phyloP scores from a whole-genome alignment of 2,329 filamentous ascomycete genomes.

The Moelleriella libera region DNA sequence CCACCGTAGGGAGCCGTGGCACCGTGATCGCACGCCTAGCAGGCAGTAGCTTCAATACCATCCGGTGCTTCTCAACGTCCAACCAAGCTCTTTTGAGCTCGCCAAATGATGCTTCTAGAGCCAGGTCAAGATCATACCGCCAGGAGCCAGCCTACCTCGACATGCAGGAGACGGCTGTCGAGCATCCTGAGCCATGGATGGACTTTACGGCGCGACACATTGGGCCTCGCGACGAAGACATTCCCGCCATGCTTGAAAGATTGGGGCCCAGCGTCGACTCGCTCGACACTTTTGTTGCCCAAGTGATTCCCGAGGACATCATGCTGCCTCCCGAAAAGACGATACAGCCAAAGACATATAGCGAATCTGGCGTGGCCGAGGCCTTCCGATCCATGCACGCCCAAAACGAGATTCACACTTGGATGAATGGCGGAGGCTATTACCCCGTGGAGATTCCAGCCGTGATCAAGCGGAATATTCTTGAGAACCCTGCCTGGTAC shows the following conservation, averaged over 20 bases:
- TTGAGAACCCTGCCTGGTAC: conserved; percentile 94
- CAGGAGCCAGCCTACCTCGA: conserved; percentile 10
- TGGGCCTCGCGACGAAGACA: conserved; percentile 58
- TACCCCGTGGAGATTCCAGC: conserved; percentile 74
- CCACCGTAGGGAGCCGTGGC: conserved; percentile 5
- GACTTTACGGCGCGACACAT: conserved; percentile 72
- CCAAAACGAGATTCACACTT: conserved; percentile 31
- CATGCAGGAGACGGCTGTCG: conserved; percentile 9
- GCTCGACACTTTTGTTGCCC: conserved; percentile 69
- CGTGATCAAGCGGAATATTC: conserved; percentile 82
- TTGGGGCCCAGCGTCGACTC: conserved; percentile 60
- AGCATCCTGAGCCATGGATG: conserved; percentile 10
- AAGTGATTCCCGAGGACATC: conserved; percentile 73
- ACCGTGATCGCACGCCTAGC: conserved; percentile 1
- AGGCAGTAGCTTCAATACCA: conserved; percentile 4
- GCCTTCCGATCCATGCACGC: conserved; percentile 22
- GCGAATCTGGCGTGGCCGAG: conserved; percentile 10
- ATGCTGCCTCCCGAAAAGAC: conserved; percentile 23
- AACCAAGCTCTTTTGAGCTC: conserved; percentile 4
- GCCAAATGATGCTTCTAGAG: conserved; percentile 3
- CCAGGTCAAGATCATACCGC: conserved; percentile 6
- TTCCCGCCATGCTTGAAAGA: conserved; percentile 63
- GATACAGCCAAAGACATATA: conserved; percentile 41
- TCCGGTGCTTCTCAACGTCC: conserved; percentile 7
- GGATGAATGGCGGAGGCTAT: conserved; percentile 79